These are phyloP conservation scores for Fulvia fulva DNA, from an alignment of 2,329 filamentous ascomycete species.

Conservation along the genomic window DNA sequence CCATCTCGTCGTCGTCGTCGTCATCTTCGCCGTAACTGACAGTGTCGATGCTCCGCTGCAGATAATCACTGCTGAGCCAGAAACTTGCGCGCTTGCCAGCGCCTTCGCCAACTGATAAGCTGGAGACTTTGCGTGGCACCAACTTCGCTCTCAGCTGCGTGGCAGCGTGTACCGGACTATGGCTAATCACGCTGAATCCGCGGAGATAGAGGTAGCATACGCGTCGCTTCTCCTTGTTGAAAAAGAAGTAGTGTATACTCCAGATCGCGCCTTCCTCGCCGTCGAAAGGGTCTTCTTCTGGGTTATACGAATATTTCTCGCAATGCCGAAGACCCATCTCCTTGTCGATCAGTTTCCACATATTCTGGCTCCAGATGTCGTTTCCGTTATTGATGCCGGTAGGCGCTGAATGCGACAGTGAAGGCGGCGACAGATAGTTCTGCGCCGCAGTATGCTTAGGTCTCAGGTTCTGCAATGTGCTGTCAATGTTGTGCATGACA, in stretches of 20 bases:
- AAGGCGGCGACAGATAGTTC: constrained; percentile 28
- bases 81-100: constrained; percentile 79
- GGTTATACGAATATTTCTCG: constrained; percentile 82
- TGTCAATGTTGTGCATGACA: constrained; percentile 85
- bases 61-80: constrained; percentile 71
- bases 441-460: constrained; percentile 42
- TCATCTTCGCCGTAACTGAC: constrained; percentile 31
- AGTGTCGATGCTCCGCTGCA: constrained; percentile 23
- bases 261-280: constrained; percentile 92
- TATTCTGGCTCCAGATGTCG: constrained; percentile 72
- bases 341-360: constrained; percentile 89
- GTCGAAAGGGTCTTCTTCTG: constrained; percentile 84
- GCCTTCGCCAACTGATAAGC: constrained; percentile 44
- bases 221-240: constrained; percentile 86
- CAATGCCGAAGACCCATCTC: constrained; percentile 92
- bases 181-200: constrained; percentile 74
- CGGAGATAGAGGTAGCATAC: constrained; percentile 92
- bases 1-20: constrained; percentile 32
- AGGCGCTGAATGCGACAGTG: constrained; percentile 25
- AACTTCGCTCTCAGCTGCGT: constrained; percentile 41
- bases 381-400: constrained; percentile 22
- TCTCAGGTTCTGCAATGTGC: constrained; percentile 79
- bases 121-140: constrained; percentile 26
- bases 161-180: constrained; percentile 49
- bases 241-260: constrained; percentile 96